Conservation (phyloP, 1,139 yeast species). For the Zygosaccharomyces pseudobailii region DNA sequence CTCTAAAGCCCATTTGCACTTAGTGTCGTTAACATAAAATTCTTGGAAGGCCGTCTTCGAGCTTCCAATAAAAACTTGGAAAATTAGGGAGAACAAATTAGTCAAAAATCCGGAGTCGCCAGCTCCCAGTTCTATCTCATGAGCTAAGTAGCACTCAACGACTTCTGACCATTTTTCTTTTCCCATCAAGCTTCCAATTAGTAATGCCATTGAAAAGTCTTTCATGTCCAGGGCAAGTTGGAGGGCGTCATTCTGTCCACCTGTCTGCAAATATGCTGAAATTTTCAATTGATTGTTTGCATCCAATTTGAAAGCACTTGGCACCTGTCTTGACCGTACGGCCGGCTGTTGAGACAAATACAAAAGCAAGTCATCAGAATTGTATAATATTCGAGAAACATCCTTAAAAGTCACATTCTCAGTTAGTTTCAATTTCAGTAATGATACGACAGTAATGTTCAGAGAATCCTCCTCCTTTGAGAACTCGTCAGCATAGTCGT, state of each 20-base stretch:
- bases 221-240: slow-evolving; percentile 55
- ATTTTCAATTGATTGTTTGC: slow-evolving; percentile 23
- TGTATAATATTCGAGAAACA: slow-evolving; percentile 28
- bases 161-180: slow-evolving; percentile 56
- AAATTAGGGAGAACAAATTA: slow-evolving; percentile 49
- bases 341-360: slow-evolving; percentile 23
- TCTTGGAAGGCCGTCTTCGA: slow-evolving; percentile 50
- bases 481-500: slow-evolving; percentile 11
- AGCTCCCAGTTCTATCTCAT: slow-evolving; percentile 41
- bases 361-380: slow-evolving; percentile 25
- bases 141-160: slow-evolving; percentile 46
- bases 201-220: slow-evolving; percentile 75
- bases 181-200: slow-evolving; percentile 64
- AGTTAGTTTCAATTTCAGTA: slow-evolving; percentile 23
- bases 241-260: slow-evolving; percentile 65
- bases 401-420: slow-evolving; percentile 20
- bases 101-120: slow-evolving; percentile 43
- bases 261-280: slow-evolving; percentile 45
- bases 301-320: slow-evolving; percentile 27
- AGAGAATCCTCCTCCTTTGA: slow-evolving; percentile 10
- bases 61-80: slow-evolving; percentile 64
- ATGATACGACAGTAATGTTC: slow-evolving; percentile 18
- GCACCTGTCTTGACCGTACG: slow-evolving; percentile 8
- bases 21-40: slow-evolving; percentile 39
- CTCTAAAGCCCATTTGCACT: slow-evolving; percentile 44